phyloP scores from a whole-genome alignment of 352 stramenopile species.

The Pythium scleroteichum region DNA sequence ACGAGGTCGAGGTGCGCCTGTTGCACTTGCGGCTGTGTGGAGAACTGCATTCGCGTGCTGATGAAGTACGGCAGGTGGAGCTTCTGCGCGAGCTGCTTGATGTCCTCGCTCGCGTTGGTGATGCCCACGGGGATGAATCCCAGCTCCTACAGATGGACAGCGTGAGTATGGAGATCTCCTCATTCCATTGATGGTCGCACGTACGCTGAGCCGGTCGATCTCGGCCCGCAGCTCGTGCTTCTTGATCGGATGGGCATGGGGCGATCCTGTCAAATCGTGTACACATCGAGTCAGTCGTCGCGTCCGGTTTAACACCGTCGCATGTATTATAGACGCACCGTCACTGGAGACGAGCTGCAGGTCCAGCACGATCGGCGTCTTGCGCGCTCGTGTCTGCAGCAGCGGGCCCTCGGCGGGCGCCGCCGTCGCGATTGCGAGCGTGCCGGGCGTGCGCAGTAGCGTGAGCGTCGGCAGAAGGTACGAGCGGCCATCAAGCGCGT shows the following conservation, averaged over 20 bases:
- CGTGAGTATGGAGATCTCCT: too few species aligned
- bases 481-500: conserved; percentile 62
- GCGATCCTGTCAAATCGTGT: conserved; percentile 50
- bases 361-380: conserved; percentile 72
- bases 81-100: conserved; percentile 64
- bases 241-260: conserved; percentile 77
- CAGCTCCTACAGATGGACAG: conserved; percentile 8
- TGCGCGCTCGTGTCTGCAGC: conserved; percentile 42
- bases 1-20: not conserved
- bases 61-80: conserved; percentile 79
- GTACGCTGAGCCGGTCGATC: conserved; percentile 62
- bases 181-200: too few species aligned
- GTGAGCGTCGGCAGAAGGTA: conserved; percentile 76
- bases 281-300: too few species aligned
- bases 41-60: conserved; percentile 52
- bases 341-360: conserved; percentile 75
- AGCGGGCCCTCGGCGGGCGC: conserved; percentile 35
- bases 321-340: conserved; percentile 29
- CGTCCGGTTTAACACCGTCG: not conserved
- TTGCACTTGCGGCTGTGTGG: conserved; percentile 23
- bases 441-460: conserved; percentile 36
- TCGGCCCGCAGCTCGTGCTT: conserved; percentile 70
- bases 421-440: conserved; percentile 17
- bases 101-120: conserved; percentile 84
- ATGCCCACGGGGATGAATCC: conserved; percentile 72